Percentiles rank a stretch among this genome's conserved stretches.
These are phyloP conservation scores for Fusarium anthophilum DNA, from an alignment of 2,329 filamentous ascomycete genomes.

Conservation along the genomic window DNA sequence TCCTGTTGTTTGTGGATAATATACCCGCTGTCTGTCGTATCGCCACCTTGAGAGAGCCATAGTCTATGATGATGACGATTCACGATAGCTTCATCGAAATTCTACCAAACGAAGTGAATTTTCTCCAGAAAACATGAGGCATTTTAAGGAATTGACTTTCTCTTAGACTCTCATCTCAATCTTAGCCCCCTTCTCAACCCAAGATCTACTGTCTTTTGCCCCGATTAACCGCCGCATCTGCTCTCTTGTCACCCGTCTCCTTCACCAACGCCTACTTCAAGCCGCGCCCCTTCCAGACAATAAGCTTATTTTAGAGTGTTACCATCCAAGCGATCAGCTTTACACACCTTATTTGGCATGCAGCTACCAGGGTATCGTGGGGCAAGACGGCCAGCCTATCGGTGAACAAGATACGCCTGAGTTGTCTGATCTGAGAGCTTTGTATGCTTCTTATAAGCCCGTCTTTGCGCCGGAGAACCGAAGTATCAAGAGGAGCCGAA, in stretches of 20 bases:
- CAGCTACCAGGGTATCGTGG: conserved; percentile 68
- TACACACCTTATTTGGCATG: conserved; percentile 75
- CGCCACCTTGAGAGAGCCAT: background rate
- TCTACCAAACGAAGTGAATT: conserved; percentile 31
- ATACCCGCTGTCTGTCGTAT: background rate
- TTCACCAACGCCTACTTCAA: conserved; percentile 69
- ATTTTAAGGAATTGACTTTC: background rate
- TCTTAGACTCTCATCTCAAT: conserved; percentile 23
- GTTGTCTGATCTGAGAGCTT: conserved; percentile 56
- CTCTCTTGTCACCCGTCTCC: conserved; percentile 67
- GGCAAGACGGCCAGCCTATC: conserved; percentile 13
- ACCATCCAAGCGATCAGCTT: conserved; percentile 75
- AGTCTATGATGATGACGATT: conserved; percentile 17
- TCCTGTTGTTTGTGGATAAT: background rate
- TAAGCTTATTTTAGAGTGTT: conserved; percentile 80
- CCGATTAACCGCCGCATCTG: conserved; percentile 71
- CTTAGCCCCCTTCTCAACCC: conserved; percentile 58
- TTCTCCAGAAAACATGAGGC: background rate
- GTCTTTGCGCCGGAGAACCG: conserved; percentile 64
- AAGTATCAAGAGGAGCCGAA: conserved; percentile 44
- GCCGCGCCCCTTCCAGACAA: conserved; percentile 49
- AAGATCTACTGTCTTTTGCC: conserved; percentile 65
- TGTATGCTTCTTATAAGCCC: conserved; percentile 79
- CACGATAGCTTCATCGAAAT: conserved; percentile 11
- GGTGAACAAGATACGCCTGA: conserved; percentile 10